phyloP scores from a whole-genome alignment of 1,284 basidiomycete genomes.

The Malassezia slooffiae region DNA sequence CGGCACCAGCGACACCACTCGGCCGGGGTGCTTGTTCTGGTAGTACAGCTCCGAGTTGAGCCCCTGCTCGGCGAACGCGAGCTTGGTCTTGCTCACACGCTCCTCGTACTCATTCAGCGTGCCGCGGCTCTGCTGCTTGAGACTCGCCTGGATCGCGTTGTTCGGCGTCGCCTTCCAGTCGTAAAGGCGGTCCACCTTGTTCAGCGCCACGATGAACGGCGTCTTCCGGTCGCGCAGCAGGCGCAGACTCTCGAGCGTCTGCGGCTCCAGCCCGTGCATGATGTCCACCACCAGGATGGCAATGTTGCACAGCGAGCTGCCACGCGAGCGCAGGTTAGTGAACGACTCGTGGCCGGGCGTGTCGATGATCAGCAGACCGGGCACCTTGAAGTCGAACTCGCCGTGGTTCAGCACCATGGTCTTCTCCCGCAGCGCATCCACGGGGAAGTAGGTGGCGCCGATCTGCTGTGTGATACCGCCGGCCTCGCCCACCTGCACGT shows the following conservation, averaged over 20 bases:
- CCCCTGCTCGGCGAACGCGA: constrained; percentile 94
- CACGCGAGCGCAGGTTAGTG: constrained; percentile 89
- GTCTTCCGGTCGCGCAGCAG: constrained; percentile 87
- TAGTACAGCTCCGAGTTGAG: constrained; percentile 92
- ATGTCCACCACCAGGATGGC: constrained; percentile 98
- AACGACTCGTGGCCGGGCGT: constrained; percentile 99
- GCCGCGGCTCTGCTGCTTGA: constrained; percentile 68
- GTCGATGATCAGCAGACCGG: constrained; percentile 91
- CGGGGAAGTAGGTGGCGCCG: constrained; percentile 99
- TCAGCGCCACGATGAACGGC: constrained; percentile 96
- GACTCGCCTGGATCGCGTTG: constrained; percentile 79
- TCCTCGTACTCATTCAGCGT: constrained; percentile 90
- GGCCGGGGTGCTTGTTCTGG: constrained; percentile 89
- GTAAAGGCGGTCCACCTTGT: constrained; percentile 99
- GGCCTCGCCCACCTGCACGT: constrained; percentile 98
- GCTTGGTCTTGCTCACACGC: constrained; percentile 69
- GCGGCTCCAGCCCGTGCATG: constrained; percentile 95
- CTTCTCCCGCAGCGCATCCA: constrained; percentile 87
- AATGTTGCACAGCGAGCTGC: constrained; percentile 96
- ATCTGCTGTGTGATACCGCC: constrained; percentile 99
- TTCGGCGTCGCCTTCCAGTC: constrained; percentile 86
- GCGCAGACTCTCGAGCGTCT: constrained; percentile 91
- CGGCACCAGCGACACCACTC: constrained; percentile 90
- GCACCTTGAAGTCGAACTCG: constrained; percentile 84
- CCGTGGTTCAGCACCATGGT: constrained; percentile 81